A percentile compares a stretch with the other conserved stretches of the same genome.
These are phyloP conservation scores for Pelargonium myrrhifolium DNA, from an alignment of 441 rosid species.

Conservation along the genomic window DNA sequence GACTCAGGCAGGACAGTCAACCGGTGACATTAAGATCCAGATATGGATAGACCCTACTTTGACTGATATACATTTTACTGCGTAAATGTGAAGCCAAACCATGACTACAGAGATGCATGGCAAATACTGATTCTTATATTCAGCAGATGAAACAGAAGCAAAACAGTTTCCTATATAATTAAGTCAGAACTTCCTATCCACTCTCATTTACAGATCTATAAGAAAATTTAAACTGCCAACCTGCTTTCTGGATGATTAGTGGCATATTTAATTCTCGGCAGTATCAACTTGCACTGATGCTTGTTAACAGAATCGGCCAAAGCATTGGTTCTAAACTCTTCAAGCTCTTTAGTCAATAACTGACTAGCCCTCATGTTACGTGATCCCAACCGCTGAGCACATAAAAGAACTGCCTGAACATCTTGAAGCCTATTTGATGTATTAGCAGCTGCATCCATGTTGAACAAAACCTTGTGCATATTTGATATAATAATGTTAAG, in stretches of 20 bases:
- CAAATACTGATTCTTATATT: neutral
- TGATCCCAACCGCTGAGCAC: slow-evolving; percentile 87
- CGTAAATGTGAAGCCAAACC: no score
- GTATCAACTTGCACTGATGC: slow-evolving; percentile 87
- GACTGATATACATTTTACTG: no score
- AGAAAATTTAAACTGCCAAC: slow-evolving; percentile 34
- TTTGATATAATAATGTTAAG: slow-evolving; percentile 74
- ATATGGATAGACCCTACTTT: no score
- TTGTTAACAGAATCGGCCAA: slow-evolving; percentile 89
- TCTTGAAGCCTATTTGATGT: slow-evolving; percentile 84
- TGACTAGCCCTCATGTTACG: slow-evolving; percentile 83
- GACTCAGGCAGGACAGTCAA: no score
- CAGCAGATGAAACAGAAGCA: slow-evolving; percentile 14
- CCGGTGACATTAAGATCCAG: no score
- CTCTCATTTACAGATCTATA: slow-evolving; percentile 3
- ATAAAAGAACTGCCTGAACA: slow-evolving; percentile 87
- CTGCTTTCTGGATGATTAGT: slow-evolving; percentile 62
- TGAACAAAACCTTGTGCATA: slow-evolving; percentile 80
- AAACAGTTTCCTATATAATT: slow-evolving; percentile 8
- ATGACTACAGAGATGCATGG: no score
- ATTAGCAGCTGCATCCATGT: slow-evolving; percentile 68
- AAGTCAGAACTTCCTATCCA: slow-evolving; percentile 8
- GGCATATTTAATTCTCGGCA: slow-evolving; percentile 84
- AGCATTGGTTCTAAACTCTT: slow-evolving; percentile 74
- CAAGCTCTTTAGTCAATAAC: slow-evolving; percentile 78